Percentiles rank a stretch among this genome's conserved stretches.
Evolutionary conservation across 345 rosid genomes (phyloP).

Genomic region (Lumnitzera littorea): DNA sequence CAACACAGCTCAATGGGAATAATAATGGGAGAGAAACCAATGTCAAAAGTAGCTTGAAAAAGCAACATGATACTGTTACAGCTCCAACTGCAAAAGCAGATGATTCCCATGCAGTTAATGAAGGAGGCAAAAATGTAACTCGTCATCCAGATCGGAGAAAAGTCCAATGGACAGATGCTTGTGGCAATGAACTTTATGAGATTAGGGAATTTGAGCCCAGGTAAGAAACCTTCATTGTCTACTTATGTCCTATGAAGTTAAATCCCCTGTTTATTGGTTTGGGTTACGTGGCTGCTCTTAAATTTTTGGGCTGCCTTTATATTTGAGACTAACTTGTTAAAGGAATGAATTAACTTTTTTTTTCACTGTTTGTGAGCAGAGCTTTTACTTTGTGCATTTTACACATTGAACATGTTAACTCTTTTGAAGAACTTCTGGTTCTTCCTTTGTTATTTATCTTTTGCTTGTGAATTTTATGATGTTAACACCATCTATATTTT

Average conservation of each 20-base stretch:
- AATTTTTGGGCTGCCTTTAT: background rate
- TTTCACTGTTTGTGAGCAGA: too few species aligned
- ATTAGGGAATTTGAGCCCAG: constrained; percentile 95
- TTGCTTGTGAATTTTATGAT: too few species aligned
- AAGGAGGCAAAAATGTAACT: constrained; percentile 31
- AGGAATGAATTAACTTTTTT: too few species aligned
- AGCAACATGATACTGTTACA: constrained; percentile 27
- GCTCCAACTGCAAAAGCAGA: constrained; percentile 31
- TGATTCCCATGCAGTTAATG: constrained; percentile 29
- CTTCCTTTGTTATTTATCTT: too few species aligned
- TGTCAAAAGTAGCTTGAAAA: constrained; percentile 81
- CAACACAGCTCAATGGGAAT: constrained; percentile 32
- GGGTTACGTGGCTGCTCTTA: background rate
- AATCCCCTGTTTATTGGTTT: background rate
- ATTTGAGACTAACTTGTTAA: too few species aligned
- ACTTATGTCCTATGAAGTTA: background rate
- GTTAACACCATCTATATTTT: too few species aligned
- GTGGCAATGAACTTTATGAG: constrained; percentile 84
- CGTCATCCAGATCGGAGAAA: constrained; percentile 51
- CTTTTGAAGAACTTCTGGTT: too few species aligned
- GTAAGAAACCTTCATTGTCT: constrained; percentile 25
- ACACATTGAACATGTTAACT: too few species aligned
- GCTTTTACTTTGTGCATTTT: too few species aligned
- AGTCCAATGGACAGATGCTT: constrained; percentile 95
- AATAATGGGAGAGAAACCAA: constrained; percentile 32